Conservation (phyloP, 1,139 yeast species). For the Pichia sp. region DNA sequence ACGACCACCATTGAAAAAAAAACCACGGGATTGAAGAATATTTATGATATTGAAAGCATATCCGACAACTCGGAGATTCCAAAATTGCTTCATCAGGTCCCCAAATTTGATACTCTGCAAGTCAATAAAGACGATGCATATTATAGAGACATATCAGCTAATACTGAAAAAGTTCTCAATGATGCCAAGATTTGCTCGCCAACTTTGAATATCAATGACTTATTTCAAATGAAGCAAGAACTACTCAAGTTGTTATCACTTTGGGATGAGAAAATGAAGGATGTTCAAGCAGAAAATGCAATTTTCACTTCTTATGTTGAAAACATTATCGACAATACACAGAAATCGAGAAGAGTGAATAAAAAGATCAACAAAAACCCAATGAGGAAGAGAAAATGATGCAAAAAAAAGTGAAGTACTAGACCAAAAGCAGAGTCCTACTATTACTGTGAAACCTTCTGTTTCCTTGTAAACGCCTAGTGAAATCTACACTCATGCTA, state of each 20-base stretch:
- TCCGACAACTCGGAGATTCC: neutral
- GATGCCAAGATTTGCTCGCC: neutral
- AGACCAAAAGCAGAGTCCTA: too few species aligned
- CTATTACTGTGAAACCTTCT: too few species aligned
- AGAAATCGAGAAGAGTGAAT: constrained; percentile 21
- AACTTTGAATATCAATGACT: neutral
- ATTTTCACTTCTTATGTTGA: constrained; percentile 26
- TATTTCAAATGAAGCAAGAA: constrained; percentile 14
- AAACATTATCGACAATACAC: constrained; percentile 27
- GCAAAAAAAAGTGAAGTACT: too few species aligned
- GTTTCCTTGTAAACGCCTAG: too few species aligned
- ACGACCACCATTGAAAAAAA: neutral
- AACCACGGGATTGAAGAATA: constrained; percentile 5
- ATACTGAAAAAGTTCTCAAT: neutral
- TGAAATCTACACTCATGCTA: too few species aligned
- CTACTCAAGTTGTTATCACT: constrained; percentile 15
- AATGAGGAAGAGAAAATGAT: neutral
- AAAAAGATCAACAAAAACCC: neutral
- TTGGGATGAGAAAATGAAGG: constrained; percentile 19
- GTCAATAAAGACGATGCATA: constrained; percentile 7
- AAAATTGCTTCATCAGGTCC: constrained; percentile 9
- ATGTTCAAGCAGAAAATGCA: constrained; percentile 20
- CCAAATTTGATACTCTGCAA: constrained; percentile 12
- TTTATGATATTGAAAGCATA: constrained; percentile 10
- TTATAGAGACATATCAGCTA: neutral